These are phyloP conservation scores for Stereocaulon alpinum DNA, from an alignment of 495 filamentous ascomycete genomes.

Conservation along the genomic window DNA sequence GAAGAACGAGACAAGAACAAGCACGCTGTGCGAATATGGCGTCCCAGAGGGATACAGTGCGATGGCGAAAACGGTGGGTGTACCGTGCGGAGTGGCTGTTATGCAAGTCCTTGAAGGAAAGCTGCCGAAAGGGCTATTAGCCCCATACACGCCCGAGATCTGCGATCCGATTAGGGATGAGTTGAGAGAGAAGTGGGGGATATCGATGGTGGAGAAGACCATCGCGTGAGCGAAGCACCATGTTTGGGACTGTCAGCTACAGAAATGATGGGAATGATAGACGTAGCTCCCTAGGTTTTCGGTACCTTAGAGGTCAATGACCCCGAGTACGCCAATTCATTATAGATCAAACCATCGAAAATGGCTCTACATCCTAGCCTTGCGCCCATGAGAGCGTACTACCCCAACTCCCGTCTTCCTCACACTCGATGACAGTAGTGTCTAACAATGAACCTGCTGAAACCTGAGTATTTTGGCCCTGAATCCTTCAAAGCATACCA, in stretches of 20 bases:
- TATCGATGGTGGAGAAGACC: constrained; percentile 32
- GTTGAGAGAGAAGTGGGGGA: constrained; percentile 28
- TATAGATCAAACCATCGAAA: too few species aligned
- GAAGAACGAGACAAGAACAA: constrained; percentile 60
- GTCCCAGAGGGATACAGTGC: constrained; percentile 64
- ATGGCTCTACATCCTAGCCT: too few species aligned
- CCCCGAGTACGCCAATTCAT: too few species aligned
- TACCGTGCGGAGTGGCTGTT: constrained; percentile 37
- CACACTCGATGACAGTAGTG: too few species aligned
- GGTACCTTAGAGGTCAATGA: too few species aligned
- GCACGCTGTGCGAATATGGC: constrained; percentile 80
- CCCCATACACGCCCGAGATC: constrained; percentile 22
- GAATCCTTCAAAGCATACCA: too few species aligned
- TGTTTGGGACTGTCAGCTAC: neutral
- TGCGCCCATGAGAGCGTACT: too few species aligned
- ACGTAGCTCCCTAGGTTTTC: too few species aligned
- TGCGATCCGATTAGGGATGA: constrained; percentile 21
- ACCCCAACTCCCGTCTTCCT: too few species aligned
- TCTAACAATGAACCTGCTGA: too few species aligned
- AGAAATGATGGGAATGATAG: neutral
- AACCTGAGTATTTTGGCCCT: too few species aligned
- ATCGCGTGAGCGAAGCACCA: neutral
- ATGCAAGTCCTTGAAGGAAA: constrained; percentile 22
- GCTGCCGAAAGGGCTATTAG: constrained; percentile 16
- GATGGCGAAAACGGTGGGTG: constrained; percentile 79